Conservation (phyloP, 495 filamentous ascomycete genomes). For the Geoglossum glabrum region DNA sequence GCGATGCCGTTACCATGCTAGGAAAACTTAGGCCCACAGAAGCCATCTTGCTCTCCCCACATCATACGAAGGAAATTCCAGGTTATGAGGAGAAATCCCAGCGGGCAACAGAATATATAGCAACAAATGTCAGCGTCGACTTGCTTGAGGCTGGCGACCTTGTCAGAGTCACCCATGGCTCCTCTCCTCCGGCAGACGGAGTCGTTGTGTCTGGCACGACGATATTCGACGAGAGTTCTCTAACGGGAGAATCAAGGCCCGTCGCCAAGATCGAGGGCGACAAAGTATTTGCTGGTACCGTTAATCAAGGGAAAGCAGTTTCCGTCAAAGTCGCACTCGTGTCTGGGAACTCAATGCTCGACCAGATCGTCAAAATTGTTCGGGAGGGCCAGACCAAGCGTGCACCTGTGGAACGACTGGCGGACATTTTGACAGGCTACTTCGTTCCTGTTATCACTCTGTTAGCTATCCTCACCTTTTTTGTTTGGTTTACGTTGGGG, state of each 20-base stretch:
- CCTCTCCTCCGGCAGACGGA: constrained; percentile 74
- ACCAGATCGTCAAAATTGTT: constrained; percentile 76
- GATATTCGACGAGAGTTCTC: constrained; percentile 71
- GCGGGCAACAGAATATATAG: constrained; percentile 6
- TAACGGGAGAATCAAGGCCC: constrained; percentile 72
- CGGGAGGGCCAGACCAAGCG: constrained; percentile 77
- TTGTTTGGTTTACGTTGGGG: constrained; percentile 66
- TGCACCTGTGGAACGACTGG: constrained; percentile 71
- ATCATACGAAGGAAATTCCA: constrained; percentile 11
- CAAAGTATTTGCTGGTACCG: constrained; percentile 62
- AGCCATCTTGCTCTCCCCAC: constrained; percentile 40
- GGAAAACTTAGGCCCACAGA: constrained; percentile 62
- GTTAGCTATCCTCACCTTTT: constrained; percentile 62
- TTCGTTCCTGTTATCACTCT: constrained; percentile 77
- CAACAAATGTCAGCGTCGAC: constrained; percentile 39
- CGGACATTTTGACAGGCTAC: constrained; percentile 65
- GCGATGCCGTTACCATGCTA: constrained; percentile 67
- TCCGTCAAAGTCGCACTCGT: constrained; percentile 47
- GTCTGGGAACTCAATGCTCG: constrained; percentile 69
- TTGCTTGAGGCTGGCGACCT: constrained; percentile 67
- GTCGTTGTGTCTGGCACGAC: constrained; percentile 40
- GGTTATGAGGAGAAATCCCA: not conserved
- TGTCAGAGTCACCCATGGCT: constrained; percentile 55
- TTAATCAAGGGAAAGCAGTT: constrained; percentile 60
- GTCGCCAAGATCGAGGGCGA: constrained; percentile 54